phyloP scores from a whole-genome alignment of 2,329 filamentous ascomycete species.

The Ophiosphaerella herpotricha region DNA sequence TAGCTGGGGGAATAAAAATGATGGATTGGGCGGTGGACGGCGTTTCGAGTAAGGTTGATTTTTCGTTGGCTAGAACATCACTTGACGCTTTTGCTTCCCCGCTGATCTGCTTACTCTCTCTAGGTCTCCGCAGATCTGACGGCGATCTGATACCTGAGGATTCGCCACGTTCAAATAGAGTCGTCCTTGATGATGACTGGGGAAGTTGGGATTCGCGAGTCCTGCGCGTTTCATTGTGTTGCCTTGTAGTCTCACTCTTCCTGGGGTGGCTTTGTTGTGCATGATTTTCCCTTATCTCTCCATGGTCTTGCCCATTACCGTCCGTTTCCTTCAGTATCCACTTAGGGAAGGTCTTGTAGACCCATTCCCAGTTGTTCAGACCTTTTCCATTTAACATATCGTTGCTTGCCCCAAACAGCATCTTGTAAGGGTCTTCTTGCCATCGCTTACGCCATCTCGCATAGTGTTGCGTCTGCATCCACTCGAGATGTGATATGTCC shows the following conservation, averaged over 20 bases:
- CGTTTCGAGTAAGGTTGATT: too few species aligned
- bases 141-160: slow-evolving; percentile 34
- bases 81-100: slow-evolving; percentile 1
- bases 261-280: slow-evolving; percentile 13
- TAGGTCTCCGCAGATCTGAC: slow-evolving; percentile 37
- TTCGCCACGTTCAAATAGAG: slow-evolving; percentile 20
- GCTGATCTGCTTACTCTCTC: slow-evolving; percentile 16
- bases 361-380: slow-evolving; percentile 36
- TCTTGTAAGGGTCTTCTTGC: slow-evolving; percentile 49
- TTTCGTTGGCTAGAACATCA: background rate
- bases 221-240: background rate
- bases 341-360: slow-evolving; percentile 34
- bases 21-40: too few species aligned
- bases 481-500: slow-evolving; percentile 35
- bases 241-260: slow-evolving; percentile 13
- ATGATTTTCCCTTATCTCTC: background rate
- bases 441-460: slow-evolving; percentile 37
- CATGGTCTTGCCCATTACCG: slow-evolving; percentile 3
- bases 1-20: background rate
- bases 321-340: slow-evolving; percentile 40
- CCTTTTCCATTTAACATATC: slow-evolving; percentile 40
- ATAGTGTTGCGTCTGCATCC: slow-evolving; percentile 36
- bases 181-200: slow-evolving; percentile 18
- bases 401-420: slow-evolving; percentile 50
- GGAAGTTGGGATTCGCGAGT: slow-evolving; percentile 14